Base-by-base conservation (phyloP, 2,329 filamentous ascomycete genomes). In the Xylariaceae sp. region DNA sequence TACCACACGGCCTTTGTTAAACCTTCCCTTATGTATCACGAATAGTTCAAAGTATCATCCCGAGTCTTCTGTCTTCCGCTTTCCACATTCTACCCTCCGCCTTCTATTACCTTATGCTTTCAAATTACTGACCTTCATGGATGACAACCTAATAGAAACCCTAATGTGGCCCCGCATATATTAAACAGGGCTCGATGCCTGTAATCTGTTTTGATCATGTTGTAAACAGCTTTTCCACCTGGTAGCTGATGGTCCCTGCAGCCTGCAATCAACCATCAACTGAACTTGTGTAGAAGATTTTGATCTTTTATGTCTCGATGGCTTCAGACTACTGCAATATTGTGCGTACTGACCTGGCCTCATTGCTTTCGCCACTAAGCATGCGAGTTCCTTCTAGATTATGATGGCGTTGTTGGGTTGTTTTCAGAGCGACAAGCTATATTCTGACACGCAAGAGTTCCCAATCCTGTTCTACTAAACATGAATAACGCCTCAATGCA, bases 221-320 rank as follows among this genome's bases (percentile, higher is more conserved):
- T 37, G 3, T 14, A 16, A 37, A 37, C 32, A 41, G 37, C 32
- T 44, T 49, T 40, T 48, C 29, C 48, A 54, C 29, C 47, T 50
- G 29, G 3, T 9, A 21, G 44, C 14, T 37, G 20, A 42, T 14
- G 50, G 54, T 57, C 54, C 48, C 54, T 57, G 51, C 51, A 55
- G 47, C 50, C 44, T 54, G 56, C 45, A 48, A 40, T 45, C 53
- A 47, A 20, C 56, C 9, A 26, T 4, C 23, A 9, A 9, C n/a
- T 48, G 44, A 18, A 54, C 50, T 52, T 32, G 37, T 48, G 50
- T 50, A 23, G 41, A 55, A 47, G 42, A 50, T 44, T 46, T 26
- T 41, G 53, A 57, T 59, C 59, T 50, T 46, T 52, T 18, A 47
- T 20, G 20, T 40, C 18, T 46, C 47, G 43, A 45, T 52, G 47